A percentile compares a stretch with the other conserved stretches of the same genome.
Evolutionary conservation across 2,329 filamentous ascomycete genomes (phyloP).

Genomic region (Neurospora sp.): DNA sequence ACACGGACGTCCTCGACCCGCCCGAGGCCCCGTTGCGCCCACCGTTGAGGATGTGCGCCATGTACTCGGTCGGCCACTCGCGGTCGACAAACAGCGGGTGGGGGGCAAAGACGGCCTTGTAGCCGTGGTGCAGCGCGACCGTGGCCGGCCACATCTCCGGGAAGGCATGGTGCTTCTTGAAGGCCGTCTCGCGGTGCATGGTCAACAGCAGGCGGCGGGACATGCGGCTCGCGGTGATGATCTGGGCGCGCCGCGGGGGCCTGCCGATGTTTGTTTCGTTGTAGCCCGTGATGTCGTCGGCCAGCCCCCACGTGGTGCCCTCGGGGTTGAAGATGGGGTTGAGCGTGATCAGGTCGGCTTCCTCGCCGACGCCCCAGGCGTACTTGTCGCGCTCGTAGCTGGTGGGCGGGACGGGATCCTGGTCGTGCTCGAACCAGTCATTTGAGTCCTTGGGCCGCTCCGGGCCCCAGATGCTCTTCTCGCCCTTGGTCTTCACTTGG

Average conservation of each 20-base stretch:
- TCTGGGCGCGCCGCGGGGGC: conserved; percentile 68
- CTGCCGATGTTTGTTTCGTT: conserved; percentile 50
- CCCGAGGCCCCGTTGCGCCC: conserved; percentile 65
- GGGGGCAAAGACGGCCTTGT: conserved; percentile 84
- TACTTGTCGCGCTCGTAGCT: conserved; percentile 71
- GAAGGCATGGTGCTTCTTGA: conserved; percentile 82
- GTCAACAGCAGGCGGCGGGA: conserved; percentile 67
- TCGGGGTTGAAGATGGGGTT: conserved; percentile 88
- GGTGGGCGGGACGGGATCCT: conserved; percentile 64
- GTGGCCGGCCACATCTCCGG: conserved; percentile 95
- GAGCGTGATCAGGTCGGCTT: conserved; percentile 84
- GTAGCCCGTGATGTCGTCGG: conserved; percentile 76
- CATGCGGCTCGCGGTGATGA: conserved; percentile 81
- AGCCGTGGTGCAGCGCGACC: conserved; percentile 78
- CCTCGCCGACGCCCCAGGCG: conserved; percentile 79
- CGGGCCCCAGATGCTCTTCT: conserved; percentile 75
- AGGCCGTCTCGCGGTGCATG: conserved; percentile 85
- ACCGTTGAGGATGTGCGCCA: conserved; percentile 71
- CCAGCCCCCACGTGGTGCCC: conserved; percentile 73
- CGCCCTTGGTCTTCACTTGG: conserved; percentile 27
- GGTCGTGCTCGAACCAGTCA: conserved; percentile 62
- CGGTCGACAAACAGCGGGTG: conserved; percentile 85
- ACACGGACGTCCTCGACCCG: conserved; percentile 62
- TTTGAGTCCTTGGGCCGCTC: conserved; percentile 54
- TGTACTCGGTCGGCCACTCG: conserved; percentile 70